These are phyloP conservation scores for Globisporangium spinosum DNA, from an alignment of 352 stramenopile genomes.

Conservation along the genomic window DNA sequence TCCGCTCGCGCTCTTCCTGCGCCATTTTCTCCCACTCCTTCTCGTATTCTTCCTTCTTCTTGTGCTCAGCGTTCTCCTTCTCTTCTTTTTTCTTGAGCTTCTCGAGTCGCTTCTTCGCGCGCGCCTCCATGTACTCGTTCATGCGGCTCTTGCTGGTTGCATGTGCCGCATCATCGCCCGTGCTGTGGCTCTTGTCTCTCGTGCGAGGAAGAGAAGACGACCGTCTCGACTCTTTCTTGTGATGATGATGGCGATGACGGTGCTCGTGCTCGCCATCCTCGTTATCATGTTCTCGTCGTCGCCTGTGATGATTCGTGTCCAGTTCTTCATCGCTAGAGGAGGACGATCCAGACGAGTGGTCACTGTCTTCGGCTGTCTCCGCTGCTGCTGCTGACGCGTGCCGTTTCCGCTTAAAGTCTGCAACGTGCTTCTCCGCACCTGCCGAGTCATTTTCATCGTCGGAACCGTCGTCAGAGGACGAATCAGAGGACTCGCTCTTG, in stretches of 20 bases:
- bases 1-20: conserved; percentile 79
- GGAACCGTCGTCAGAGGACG: conserved; percentile 22
- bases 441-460: conserved; percentile 21
- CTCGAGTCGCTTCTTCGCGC: conserved; percentile 68
- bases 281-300: conserved; percentile 26
- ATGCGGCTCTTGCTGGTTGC: conserved; percentile 68
- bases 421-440: conserved; percentile 14
- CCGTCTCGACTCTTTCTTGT: conserved; percentile 19
- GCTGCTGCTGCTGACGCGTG: background rate
- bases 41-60: conserved; percentile 83
- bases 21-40: conserved; percentile 89
- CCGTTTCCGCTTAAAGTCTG: conserved; percentile 23
- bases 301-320: conserved; percentile 10
- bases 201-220: conserved; percentile 35
- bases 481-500: conserved; percentile 20
- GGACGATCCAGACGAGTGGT: conserved; percentile 7
- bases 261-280: conserved; percentile 2
- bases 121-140: conserved; percentile 88
- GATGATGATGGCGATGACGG: conserved; percentile 23
- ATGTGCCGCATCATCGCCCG: conserved; percentile 23
- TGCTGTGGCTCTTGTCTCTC: conserved; percentile 41
- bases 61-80: conserved; percentile 66
- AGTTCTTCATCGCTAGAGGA: conserved; percentile 17
- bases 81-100: conserved; percentile 76
- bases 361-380: conserved; percentile 8